These are phyloP conservation scores for Wickerhamiella galacta DNA, from an alignment of 805 yeast species.

Conservation along the genomic window DNA sequence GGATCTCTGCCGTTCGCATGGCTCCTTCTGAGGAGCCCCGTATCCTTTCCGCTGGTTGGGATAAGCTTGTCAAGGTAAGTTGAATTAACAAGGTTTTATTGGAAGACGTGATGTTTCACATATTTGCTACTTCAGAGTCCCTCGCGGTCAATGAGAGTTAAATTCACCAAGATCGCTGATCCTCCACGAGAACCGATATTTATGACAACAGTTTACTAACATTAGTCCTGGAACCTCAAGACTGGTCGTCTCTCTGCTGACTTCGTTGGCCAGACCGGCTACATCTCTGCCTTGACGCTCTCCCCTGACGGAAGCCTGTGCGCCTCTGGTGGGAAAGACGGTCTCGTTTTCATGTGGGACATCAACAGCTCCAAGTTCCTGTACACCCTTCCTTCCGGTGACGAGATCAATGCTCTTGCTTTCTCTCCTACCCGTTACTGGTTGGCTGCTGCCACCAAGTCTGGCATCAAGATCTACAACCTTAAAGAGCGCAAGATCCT, in stretches of 20 bases:
- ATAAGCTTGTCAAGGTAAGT: conserved; percentile 97
- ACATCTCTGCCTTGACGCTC: conserved; percentile 90
- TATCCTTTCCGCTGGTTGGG: conserved; percentile 96
- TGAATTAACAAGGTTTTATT: conserved; percentile 6
- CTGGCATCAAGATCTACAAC: conserved; percentile 97
- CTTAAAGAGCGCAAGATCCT: conserved; percentile 85
- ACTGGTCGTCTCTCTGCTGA: conserved; percentile 81
- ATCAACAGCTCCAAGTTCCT: conserved; percentile 68
- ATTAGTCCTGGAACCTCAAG: conserved; percentile 87
- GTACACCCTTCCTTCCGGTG: conserved; percentile 88
- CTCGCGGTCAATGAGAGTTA: conserved; percentile 78
- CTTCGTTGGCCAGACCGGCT: conserved; percentile 98
- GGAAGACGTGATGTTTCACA: conserved; percentile 48
- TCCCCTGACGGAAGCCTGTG: conserved; percentile 99
- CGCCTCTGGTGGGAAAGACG: conserved; percentile 99
- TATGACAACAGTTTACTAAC: conserved; percentile 15
- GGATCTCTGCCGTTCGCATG: conserved; percentile 98
- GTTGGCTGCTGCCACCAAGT: conserved; percentile 98
- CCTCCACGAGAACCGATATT: conserved; percentile 4
- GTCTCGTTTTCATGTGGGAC: conserved; percentile 97
- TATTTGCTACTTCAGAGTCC: conserved; percentile 98
- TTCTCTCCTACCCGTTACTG: conserved; percentile 99
- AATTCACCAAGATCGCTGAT: conserved; percentile 99
- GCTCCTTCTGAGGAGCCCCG: conserved; percentile 49
- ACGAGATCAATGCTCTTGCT: conserved; percentile 94